These are phyloP conservation scores for Colletotrichum sp. DNA, from an alignment of 2,329 filamentous ascomycete genomes.

Conservation along the genomic window DNA sequence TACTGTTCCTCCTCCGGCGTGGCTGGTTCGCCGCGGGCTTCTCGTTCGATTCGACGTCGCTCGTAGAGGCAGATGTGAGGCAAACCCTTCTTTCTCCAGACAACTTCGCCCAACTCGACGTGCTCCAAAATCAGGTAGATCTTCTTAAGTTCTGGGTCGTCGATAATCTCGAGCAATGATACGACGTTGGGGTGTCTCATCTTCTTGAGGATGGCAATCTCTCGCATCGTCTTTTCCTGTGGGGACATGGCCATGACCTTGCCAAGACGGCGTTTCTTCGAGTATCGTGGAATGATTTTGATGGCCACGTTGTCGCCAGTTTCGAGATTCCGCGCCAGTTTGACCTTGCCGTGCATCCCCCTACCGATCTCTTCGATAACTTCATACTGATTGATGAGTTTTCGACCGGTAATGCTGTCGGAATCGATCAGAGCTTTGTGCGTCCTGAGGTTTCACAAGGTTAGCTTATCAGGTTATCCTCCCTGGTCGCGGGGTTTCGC, in stretches of 20 bases:
- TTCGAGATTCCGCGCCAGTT: constrained; percentile 82
- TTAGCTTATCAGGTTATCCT: constrained; percentile 7
- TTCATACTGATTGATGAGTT: constrained; percentile 97
- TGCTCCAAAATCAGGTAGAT: constrained; percentile 98
- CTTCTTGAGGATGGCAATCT: constrained; percentile 98
- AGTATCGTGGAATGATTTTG: constrained; percentile 97
- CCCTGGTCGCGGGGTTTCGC: constrained; percentile 1
- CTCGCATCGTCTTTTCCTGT: constrained; percentile 86
- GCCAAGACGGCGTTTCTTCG: constrained; percentile 90
- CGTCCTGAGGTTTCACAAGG: constrained; percentile 58
- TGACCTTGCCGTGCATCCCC: constrained; percentile 97
- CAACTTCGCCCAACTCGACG: constrained; percentile 91
- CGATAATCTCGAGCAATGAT: constrained; percentile 93
- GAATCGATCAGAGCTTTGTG: constrained; percentile 92
- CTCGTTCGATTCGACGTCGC: constrained; percentile 78
- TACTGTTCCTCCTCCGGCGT: constrained; percentile 66
- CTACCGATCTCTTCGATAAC: constrained; percentile 95
- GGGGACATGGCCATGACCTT: constrained; percentile 71
- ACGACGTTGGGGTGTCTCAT: constrained; percentile 98
- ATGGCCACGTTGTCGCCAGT: constrained; percentile 87
- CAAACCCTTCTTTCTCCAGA: constrained; percentile 89
- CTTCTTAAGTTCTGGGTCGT: constrained; percentile 94
- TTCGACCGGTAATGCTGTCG: constrained; percentile 87
- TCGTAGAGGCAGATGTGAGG: constrained; percentile 85
- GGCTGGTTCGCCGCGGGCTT: constrained; percentile 65